Evolutionary conservation across 306 rosid genomes (phyloP).

Genomic region (Prunus fruticosa): DNA sequence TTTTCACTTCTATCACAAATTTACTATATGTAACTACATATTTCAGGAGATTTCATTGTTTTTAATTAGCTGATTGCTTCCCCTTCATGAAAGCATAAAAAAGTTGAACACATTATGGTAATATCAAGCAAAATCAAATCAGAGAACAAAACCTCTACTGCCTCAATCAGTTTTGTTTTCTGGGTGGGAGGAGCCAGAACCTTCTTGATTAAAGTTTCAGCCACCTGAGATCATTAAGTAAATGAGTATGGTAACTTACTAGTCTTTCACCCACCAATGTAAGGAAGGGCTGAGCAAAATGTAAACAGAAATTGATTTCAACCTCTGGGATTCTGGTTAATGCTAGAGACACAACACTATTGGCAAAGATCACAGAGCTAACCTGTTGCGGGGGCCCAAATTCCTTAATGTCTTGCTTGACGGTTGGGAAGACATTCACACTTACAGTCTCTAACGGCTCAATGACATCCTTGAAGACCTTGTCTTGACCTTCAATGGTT

Average conservation of each 20-base stretch:
- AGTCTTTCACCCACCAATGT: neutral
- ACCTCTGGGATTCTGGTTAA: neutral
- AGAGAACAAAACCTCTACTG: constrained; percentile 64
- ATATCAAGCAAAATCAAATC: neutral
- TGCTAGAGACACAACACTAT: neutral
- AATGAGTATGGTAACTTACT: neutral
- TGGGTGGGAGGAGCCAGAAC: constrained; percentile 87
- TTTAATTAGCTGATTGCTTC: neutral
- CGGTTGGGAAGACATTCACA: constrained; percentile 65
- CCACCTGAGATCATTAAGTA: constrained; percentile 52
- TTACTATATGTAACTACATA: neutral
- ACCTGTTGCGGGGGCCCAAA: constrained; percentile 86
- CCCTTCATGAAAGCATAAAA: neutral
- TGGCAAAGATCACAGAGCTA: constrained; percentile 7
- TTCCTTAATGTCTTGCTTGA: constrained; percentile 74
- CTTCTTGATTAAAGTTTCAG: constrained; percentile 70
- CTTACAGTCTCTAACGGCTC: constrained; percentile 91
- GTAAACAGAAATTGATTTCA: neutral
- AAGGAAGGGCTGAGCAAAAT: neutral
- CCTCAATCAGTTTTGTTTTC: constrained; percentile 83
- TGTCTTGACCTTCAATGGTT: constrained; percentile 85
- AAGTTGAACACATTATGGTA: neutral
- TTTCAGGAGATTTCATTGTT: neutral
- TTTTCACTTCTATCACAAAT: neutral
- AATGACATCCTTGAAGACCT: constrained; percentile 95